Percentiles rank a stretch among this genome's conserved stretches.
Evolutionary conservation across 768 basidiomycete species (phyloP).

Genomic region (Serendipita sp.): DNA sequence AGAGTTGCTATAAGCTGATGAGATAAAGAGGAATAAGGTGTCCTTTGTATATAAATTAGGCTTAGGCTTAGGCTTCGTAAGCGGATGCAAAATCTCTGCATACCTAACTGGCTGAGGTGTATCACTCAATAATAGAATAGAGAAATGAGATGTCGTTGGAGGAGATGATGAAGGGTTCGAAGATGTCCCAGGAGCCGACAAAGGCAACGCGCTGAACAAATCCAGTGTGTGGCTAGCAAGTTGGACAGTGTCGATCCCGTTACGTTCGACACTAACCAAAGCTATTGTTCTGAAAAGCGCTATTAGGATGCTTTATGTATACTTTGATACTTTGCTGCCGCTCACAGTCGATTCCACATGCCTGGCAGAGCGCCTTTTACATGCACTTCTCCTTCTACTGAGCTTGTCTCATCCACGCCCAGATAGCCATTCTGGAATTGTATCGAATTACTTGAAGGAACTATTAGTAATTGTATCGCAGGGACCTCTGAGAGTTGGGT

Average conservation of each 20-base stretch:
- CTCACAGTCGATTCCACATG: conserved; percentile 57
- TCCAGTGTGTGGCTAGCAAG: conserved; percentile 46
- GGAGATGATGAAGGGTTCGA: conserved; percentile 14
- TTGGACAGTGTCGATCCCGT: conserved; percentile 50
- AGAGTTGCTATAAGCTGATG: conserved; percentile 57
- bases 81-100: not conserved
- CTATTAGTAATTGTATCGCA: conserved; percentile 48
- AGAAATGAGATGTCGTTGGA: conserved; percentile 37
- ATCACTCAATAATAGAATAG: conserved; percentile 61
- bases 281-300: conserved; percentile 10
- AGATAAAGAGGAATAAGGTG: conserved; percentile 52
- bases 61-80: not conserved
- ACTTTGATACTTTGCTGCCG: conserved; percentile 12
- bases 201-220: conserved; percentile 36
- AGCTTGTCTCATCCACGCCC: conserved; percentile 66
- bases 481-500: not conserved
- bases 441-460: conserved; percentile 49
- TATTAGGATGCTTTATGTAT: conserved; percentile 1
- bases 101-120: conserved; percentile 37
- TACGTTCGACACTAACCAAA: conserved; percentile 32
- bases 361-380: conserved; percentile 48
- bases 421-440: conserved; percentile 77
- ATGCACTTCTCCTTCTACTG: conserved; percentile 79
- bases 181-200: conserved; percentile 30
- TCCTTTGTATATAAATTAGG: conserved; percentile 38